Evolutionary conservation across 768 basidiomycete species (phyloP).

Genomic region (Rhizopogon vesiculosus): DNA sequence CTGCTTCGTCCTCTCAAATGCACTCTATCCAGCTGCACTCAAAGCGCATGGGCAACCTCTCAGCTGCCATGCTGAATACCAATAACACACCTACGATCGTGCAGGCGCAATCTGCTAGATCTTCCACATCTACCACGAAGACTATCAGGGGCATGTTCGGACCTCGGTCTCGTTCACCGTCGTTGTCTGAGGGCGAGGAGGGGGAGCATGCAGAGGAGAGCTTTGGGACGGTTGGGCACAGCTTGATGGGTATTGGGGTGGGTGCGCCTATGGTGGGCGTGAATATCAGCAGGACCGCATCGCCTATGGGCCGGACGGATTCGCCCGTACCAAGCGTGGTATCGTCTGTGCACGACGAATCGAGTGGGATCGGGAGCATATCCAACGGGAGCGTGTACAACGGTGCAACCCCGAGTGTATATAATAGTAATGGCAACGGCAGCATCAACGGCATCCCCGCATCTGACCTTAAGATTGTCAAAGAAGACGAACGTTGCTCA

Average conservation of each 20-base stretch:
- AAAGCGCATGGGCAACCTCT: background rate
- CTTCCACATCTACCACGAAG: conserved; percentile 35
- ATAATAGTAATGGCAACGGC: background rate
- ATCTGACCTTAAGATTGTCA: conserved; percentile 35
- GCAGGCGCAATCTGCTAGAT: background rate
- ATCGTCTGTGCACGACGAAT: background rate
- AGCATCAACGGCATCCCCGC: conserved; percentile 10
- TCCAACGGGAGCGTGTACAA: background rate
- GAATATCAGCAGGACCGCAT: background rate
- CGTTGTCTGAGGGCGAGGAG: conserved; percentile 29
- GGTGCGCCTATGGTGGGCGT: background rate
- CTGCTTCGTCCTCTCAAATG: background rate
- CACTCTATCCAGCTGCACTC: background rate
- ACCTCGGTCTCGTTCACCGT: conserved; percentile 46
- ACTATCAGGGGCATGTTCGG: conserved; percentile 58
- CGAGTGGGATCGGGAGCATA: background rate
- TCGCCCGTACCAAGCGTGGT: conserved; percentile 3
- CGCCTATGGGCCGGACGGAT: background rate
- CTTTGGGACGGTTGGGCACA: conserved; percentile 51
- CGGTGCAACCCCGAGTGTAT: background rate
- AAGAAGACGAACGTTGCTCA: conserved; percentile 25
- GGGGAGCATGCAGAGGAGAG: conserved; percentile 43
- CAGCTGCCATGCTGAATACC: background rate
- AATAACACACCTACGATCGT: too few relatives aligned
- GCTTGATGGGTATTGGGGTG: conserved; percentile 23